Evolutionary conservation across 129 eudicot species (phyloP), one percentile per base, ranked within the genome.

Genomic region (Flaveria trinervia): DNA sequence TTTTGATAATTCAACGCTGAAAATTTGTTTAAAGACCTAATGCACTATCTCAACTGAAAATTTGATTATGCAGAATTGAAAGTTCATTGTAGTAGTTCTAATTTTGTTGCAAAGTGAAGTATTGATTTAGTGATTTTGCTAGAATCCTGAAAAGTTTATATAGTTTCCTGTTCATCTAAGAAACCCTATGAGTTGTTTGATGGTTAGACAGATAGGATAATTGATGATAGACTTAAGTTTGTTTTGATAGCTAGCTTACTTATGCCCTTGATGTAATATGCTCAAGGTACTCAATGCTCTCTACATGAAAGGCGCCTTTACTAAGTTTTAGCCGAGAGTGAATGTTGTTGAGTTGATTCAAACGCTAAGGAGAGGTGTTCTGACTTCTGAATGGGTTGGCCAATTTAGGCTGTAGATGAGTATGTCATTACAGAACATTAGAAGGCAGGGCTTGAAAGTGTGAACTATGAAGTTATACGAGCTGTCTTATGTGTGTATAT

Each of bases 71-170:
- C 23, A 5, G 7, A 5, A 54, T 25, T 4, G 60, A 9, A 54
- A n/a, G 23, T 54, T 54, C 22, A 17, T 54, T 54, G 7, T 36
- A 26, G 68, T 61, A 61, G 18, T 26, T 25, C 17, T 43, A 44
- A 20, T 68, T 18, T 46, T 22, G 23, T 22, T 69, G 57, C 73
- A 45, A 69, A 69, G 46, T 16, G 52, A 43, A 43, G 33, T 44
- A 61, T 61, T 28, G 68, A 7, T 62, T 60, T 62, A 14, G 67
- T 61, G 41, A 61, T 61, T 26, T 26, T 62, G 68, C 20, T 14
- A 28, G 15, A 26, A 15, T 62, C 17, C 9, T 62, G 20, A 28
- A 13, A 2, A 15, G 18, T 6, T 30, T 28, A 0, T 64, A 28
- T 64, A 15, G 22, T 7, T 14, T 64, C 44, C 20, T 5, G 45